A percentile compares a stretch with the other conserved stretches of the same genome.
phyloP scores from a whole-genome alignment of 768 basidiomycete genomes.

The Calocera viscosa region DNA sequence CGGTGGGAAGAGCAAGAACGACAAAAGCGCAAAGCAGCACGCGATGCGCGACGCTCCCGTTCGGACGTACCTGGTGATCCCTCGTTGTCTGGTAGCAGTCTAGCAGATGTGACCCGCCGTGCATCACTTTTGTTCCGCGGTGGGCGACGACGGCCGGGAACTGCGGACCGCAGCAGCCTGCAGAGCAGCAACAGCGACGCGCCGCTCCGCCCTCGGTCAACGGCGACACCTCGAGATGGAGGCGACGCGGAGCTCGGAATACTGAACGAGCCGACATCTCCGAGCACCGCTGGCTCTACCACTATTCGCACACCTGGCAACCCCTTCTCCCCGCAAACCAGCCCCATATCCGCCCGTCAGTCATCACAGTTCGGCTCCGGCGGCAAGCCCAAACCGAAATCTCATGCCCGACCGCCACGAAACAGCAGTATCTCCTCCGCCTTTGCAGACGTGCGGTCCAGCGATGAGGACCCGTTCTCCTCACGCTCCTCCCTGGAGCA shows the following conservation, averaged over 20 bases:
- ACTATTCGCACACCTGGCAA: neutral
- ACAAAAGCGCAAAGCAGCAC: conserved; percentile 56
- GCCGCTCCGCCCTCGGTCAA: neutral
- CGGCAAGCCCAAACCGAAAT: neutral
- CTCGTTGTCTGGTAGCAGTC: neutral
- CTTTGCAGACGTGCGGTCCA: neutral
- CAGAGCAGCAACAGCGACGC: neutral
- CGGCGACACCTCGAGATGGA: neutral
- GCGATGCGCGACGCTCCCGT: conserved; percentile 35
- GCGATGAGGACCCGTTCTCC: neutral
- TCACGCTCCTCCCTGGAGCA: neutral
- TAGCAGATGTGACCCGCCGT: neutral
- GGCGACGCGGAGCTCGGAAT: neutral
- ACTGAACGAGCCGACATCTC: neutral
- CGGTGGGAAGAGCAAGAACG: conserved; percentile 70
- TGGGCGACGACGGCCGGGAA: neutral
- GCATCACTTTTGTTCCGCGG: neutral
- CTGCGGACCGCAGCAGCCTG: neutral
- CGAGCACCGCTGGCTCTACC: neutral
- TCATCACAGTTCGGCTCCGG: neutral
- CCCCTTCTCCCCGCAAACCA: neutral
- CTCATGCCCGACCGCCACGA: neutral
- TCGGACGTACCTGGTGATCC: neutral
- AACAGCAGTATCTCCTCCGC: neutral
- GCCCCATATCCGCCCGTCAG: neutral